Evolutionary conservation across 352 stramenopile genomes (phyloP).

Genomic region (Globisporangium irregulare): DNA sequence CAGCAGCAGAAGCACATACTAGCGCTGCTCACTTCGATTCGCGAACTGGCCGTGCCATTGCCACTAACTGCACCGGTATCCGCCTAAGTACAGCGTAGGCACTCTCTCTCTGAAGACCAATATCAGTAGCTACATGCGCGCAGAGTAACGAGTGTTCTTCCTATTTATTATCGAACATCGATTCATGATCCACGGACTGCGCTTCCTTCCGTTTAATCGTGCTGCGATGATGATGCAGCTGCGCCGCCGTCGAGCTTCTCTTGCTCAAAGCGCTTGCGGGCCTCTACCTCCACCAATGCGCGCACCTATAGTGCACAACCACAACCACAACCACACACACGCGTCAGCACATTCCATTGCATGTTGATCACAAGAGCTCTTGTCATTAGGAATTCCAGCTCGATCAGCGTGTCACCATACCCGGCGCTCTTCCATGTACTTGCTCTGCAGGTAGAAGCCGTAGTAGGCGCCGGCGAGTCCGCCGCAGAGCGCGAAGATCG

Average conservation of each 20-base stretch:
- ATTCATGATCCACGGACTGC: not conserved
- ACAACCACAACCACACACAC: not conserved
- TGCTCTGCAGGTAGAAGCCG: conserved; percentile 82
- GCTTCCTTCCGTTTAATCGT: conserved; percentile 10
- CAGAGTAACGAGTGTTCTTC: not conserved
- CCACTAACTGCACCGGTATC: not conserved
- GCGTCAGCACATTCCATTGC: not conserved
- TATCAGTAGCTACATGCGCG: not conserved
- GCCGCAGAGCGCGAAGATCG: conserved; percentile 63
- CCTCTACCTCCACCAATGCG: conserved; percentile 57
- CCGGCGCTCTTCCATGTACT: conserved; percentile 77
- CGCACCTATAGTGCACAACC: conserved; percentile 31
- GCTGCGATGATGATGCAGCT: conserved; percentile 3
- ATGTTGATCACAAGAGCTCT: not conserved
- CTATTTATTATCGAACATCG: not conserved
- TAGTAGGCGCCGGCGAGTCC: conserved; percentile 72
- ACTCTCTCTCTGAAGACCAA: not conserved
- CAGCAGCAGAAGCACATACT: conserved; percentile 84
- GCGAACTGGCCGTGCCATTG: conserved; percentile 27
- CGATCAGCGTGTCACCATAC: conserved; percentile 21
- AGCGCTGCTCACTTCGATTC: conserved; percentile 37
- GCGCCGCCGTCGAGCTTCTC: conserved; percentile 24
- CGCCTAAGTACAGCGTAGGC: not conserved
- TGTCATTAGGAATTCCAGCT: not conserved
- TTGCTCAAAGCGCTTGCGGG: conserved; percentile 53